A percentile compares a stretch with the other conserved stretches of the same genome.
Conservation (phyloP, 225 moss, liverwort and hornwort genomes). For the Sphagnum tenellum region DNA sequence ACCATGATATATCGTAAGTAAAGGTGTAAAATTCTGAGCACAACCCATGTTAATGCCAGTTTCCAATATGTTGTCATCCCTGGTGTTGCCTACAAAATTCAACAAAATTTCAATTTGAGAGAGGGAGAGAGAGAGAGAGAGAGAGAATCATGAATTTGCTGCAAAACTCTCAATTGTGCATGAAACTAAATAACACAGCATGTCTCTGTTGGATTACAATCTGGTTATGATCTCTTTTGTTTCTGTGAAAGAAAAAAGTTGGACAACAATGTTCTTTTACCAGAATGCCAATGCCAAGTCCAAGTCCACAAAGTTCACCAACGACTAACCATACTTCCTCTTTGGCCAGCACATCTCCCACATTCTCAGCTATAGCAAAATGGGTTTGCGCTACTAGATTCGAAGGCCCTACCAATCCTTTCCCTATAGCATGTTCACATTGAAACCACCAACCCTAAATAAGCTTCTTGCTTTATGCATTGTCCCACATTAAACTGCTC, state of each 20-base stretch:
- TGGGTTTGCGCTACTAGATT: too few species aligned
- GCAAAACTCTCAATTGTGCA: background rate
- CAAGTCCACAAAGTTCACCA: background rate
- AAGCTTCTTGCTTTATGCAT: too few species aligned
- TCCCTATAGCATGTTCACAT: background rate
- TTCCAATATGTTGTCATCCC: constrained; percentile 1
- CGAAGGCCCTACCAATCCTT: too few species aligned
- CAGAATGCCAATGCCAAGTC: background rate
- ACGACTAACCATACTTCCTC: constrained; percentile 1
- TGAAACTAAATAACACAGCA: background rate
- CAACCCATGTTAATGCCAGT: background rate
- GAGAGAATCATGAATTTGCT: background rate
- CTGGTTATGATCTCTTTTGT: background rate
- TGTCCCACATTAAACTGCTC: background rate
- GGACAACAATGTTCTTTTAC: background rate
- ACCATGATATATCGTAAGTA: background rate
- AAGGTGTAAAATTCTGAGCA: background rate
- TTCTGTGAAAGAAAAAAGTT: background rate
- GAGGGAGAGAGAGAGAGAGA: background rate
- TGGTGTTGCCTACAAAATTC: background rate
- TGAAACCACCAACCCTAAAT: background rate
- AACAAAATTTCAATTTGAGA: background rate
- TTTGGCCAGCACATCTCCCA: background rate
- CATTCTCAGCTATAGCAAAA: background rate
- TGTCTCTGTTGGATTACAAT: background rate